Base-by-base conservation (phyloP, 768 basidiomycete genomes). In the Hebeloma cylindrosporum region DNA sequence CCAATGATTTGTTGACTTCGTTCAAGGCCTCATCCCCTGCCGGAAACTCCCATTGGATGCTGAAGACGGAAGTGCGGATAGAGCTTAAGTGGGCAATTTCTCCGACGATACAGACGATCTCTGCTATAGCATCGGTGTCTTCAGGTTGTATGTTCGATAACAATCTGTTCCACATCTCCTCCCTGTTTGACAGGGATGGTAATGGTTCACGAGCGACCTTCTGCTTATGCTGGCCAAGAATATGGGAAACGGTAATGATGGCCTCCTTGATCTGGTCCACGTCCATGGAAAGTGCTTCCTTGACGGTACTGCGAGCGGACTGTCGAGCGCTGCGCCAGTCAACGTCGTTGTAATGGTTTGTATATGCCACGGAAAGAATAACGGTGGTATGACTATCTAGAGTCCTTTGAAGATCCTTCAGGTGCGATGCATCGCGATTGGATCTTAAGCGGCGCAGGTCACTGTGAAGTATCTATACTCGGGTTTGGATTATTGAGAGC, bases 91-190 rank as follows among this genome's bases (percentile, higher is more conserved):
- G 84, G 7, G 85, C 77, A 20, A 77, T 73, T 21, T 71, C 70
- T 2, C 86, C 72, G 5, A 87, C 65, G 2, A 81, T 67, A 22
- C 71, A 64, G 28, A 93, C 65, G 21, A 93, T 61, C 27, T 76
- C 68, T 7, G 75, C 74, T 17, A 85, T 69, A 1, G 76, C 86
- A 23, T 78, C 71, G 5, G 68, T 59, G 57, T 93, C 88, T 29
- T 67, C 68, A 14, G 77, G 71, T 33, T 77, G 73, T 3, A 93
- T 60, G 5, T 69, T 67, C 7, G 77, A 71, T 54, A 87, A 93
- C 2, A 79, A 66, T 51, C 73, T 76, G 40, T 64, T 69, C 94
- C 94, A 97, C 23, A 90, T 62, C 33, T 75, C 75, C 34, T 74
- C 71, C 37, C 76, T 77, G 35, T 86, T 65, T 17, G 62, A 54